Conservation (phyloP, 1,284 basidiomycete genomes). For the Cerioporus squamosus region DNA sequence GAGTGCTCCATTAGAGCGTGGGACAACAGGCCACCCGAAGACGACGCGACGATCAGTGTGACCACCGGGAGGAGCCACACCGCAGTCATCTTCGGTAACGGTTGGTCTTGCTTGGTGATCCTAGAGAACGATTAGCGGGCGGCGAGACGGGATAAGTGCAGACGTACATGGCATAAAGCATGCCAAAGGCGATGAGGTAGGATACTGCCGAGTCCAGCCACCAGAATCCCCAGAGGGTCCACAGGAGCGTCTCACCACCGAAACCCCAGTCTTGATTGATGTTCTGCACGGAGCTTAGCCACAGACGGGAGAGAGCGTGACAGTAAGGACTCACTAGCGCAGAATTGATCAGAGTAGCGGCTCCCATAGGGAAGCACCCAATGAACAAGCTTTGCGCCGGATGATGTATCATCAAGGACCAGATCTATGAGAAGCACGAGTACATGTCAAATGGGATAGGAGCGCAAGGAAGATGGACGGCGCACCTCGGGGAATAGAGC, state of each 20-base stretch:
- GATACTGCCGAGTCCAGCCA: slow-evolving; percentile 59
- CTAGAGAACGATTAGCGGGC: slow-evolving; percentile 31
- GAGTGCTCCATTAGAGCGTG: slow-evolving; percentile 44
- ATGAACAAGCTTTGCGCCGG: slow-evolving; percentile 63
- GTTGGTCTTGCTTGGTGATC: slow-evolving; percentile 58
- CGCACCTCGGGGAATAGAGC: slow-evolving; percentile 50
- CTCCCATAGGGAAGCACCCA: slow-evolving; percentile 65
- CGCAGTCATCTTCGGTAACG: slow-evolving; percentile 48
- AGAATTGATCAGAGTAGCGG: slow-evolving; percentile 51
- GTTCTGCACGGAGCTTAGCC: slow-evolving; percentile 19
- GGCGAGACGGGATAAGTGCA: background rate
- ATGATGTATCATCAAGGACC: slow-evolving; percentile 45
- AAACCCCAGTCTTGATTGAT: slow-evolving; percentile 41
- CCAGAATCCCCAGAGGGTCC: slow-evolving; percentile 63
- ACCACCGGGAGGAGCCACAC: slow-evolving; percentile 39
- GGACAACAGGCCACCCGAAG: slow-evolving; percentile 59
- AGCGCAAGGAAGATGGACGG: background rate
- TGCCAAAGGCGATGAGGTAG: slow-evolving; percentile 54
- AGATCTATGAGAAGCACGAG: slow-evolving; percentile 23
- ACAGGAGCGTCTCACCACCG: slow-evolving; percentile 51
- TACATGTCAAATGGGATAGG: background rate
- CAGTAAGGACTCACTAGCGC: slow-evolving; percentile 26
- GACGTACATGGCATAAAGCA: slow-evolving; percentile 59
- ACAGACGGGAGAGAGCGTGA: background rate
- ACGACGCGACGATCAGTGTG: slow-evolving; percentile 49